Evolutionary conservation across 768 basidiomycete genomes (phyloP), one percentile per base, ranked within the genome.

Genomic region (Rhizopogon vulgaris): DNA sequence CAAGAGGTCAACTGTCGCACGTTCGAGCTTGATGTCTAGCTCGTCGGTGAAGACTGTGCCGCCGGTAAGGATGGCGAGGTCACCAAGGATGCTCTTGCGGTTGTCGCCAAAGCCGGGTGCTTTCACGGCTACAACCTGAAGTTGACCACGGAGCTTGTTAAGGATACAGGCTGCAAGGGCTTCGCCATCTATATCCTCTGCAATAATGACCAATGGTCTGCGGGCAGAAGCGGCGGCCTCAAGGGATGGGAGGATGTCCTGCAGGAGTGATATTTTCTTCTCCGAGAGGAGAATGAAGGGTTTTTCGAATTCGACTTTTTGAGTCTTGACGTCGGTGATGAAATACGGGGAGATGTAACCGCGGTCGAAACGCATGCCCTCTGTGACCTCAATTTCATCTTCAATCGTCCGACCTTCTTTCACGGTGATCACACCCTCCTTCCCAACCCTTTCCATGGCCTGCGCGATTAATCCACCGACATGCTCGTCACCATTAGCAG

Each of bases 301-400:
- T 73, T 97, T 98, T 76, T 99, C 95, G 57, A 96, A 89, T 69
- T 98, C 94, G 75, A 87, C 88, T 69, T 89, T 92, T 69, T 97
- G 95, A 40, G 80, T 65, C 82, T 98, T 97, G 77, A 94, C 89
- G 74, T 99, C 93, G 58, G 95, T 98, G 72, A 99, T 84, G 70
- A 98, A 96, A 82, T 97, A 97, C 0, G 94, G 92, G 1, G 90
- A 93, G 73, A 97, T 95, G 80, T 83, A 99, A 18, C 95, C 95
- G 49, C 95, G 89, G 82, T 99, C 95, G 74, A 99, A 97, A 63
- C 94, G 85, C 95, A 99, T 99, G 71, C 95, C 95, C 74, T 99
- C 95, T 25, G 95, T 97, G 63, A 99, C 94, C 69, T 99, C 95
- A 66, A 97, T 97, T 72, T 96, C 94, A 66, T 99, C 95, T 62